Percentiles rank a stretch among this genome's conserved stretches.
Evolutionary conservation across 768 basidiomycete species (phyloP).

Genomic region (Boletus barrowsii): DNA sequence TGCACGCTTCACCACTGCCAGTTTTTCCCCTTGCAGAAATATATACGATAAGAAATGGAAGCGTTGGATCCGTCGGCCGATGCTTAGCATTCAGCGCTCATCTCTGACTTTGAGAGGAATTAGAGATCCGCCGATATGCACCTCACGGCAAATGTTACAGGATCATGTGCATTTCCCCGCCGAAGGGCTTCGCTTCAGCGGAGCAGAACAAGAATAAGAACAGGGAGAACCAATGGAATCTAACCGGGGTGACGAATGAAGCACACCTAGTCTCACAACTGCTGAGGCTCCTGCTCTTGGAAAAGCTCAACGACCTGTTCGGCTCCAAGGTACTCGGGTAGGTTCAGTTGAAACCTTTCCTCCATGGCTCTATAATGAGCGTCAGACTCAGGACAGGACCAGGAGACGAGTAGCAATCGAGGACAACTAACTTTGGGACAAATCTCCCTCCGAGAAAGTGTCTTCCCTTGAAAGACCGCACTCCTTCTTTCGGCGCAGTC

Average conservation of each 20-base stretch:
- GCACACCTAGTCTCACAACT: slow-evolving; percentile 2
- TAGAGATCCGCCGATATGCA: no score
- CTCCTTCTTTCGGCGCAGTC: slow-evolving; percentile 93
- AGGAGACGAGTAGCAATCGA: not conserved
- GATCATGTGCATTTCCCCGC: not conserved
- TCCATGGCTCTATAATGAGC: slow-evolving; percentile 53
- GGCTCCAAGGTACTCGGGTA: slow-evolving; percentile 76
- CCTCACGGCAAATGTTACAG: no score
- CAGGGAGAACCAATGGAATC: no score
- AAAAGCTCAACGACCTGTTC: slow-evolving; percentile 84
- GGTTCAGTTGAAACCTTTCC: slow-evolving; percentile 71
- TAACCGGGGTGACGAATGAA: no score
- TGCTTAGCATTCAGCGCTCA: no score
- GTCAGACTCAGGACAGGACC: not conserved
- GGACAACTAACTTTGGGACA: slow-evolving; percentile 67
- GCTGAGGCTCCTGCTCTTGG: not conserved
- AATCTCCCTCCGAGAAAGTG: slow-evolving; percentile 97
- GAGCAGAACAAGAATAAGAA: not conserved
- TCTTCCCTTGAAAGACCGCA: slow-evolving; percentile 66
- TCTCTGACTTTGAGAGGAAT: no score
- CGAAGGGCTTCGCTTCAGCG: not conserved
- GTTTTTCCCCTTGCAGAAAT: no score
- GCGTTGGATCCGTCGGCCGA: no score
- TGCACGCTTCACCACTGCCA: no score
- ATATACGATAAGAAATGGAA: no score